Conservation (phyloP, 2,329 filamentous ascomycete genomes). For the Ustulina deusta region DNA sequence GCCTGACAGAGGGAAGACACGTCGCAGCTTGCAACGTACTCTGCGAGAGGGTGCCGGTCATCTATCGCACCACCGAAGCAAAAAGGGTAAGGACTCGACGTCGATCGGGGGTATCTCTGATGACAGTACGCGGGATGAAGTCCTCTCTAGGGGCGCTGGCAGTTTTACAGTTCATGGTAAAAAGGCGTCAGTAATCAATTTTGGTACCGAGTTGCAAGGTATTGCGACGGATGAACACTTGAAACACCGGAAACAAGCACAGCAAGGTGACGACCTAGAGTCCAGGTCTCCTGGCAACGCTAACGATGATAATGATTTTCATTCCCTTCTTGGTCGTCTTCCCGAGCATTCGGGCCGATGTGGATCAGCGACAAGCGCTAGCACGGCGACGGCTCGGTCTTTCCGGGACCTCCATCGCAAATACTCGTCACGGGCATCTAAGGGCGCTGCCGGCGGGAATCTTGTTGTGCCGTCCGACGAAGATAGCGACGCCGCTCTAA, state of each 20-base stretch:
- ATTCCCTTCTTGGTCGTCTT: conserved; percentile 61
- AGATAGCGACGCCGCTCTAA: conserved; percentile 70
- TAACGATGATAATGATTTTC: conserved; percentile 67
- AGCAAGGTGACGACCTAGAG: conserved; percentile 55
- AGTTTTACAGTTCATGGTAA: conserved; percentile 98
- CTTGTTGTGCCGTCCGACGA: conserved; percentile 66
- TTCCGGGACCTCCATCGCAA: conserved; percentile 72
- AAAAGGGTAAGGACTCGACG: conserved; percentile 79
- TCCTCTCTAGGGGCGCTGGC: conserved; percentile 81
- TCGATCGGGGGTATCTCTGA: conserved; percentile 67
- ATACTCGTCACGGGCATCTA: conserved; percentile 65
- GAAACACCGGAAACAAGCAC: conserved; percentile 68
- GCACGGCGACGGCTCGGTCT: conserved; percentile 74
- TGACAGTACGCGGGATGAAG: conserved; percentile 69
- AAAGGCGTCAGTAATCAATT: conserved; percentile 97
- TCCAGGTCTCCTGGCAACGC: conserved; percentile 53
- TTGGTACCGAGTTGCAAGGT: conserved; percentile 88
- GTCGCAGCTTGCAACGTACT: conserved; percentile 89
- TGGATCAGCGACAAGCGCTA: conserved; percentile 72
- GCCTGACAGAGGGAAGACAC: conserved; percentile 74
- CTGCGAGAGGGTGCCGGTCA: conserved; percentile 82
- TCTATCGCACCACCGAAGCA: conserved; percentile 75
- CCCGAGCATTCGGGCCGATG: conserved; percentile 63
- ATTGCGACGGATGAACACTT: conserved; percentile 80
- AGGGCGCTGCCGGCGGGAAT: conserved; percentile 56